Conservation (phyloP, 2,329 filamentous ascomycete species). For the Hypoxylon sp. region DNA sequence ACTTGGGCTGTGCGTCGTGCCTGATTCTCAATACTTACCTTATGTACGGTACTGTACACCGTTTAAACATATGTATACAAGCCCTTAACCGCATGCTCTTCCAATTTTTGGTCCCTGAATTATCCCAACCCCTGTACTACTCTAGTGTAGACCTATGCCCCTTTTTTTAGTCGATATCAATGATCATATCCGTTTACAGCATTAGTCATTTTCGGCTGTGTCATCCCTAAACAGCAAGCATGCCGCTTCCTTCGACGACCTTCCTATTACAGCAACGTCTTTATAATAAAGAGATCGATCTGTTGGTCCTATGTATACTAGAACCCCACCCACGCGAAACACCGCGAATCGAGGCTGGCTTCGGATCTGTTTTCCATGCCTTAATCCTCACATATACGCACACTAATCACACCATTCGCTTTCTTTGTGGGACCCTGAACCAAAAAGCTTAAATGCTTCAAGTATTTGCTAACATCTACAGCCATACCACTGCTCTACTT, state of each 20-base stretch:
- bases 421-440: constrained; percentile 25
- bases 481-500: constrained; percentile 4
- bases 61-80: constrained; percentile 21
- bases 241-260: constrained; percentile 45
- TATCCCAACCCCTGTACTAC: constrained; percentile 22
- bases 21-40: constrained; percentile 5
- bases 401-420: constrained; percentile 14
- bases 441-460: constrained; percentile 19
- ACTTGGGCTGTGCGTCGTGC: constrained; percentile 11
- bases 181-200: constrained; percentile 25
- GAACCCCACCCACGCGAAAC: constrained; percentile 40
- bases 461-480: constrained; percentile 16
- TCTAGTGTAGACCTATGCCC: constrained; percentile 7
- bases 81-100: constrained; percentile 26
- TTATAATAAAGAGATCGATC: constrained; percentile 29
- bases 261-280: constrained; percentile 48
- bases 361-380: constrained; percentile 34
- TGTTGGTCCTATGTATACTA: constrained; percentile 33
- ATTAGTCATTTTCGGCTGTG: constrained; percentile 43
- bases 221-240: constrained; percentile 42
- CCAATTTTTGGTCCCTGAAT: constrained; percentile 34
- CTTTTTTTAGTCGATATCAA: constrained; percentile 29
- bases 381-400: constrained; percentile 5
- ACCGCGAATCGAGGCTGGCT: constrained; percentile 37
- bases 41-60: neutral